A percentile compares a stretch with the other conserved stretches of the same genome.
These are phyloP conservation scores for Pseudogymnoascus verrucosus DNA, from an alignment of 2,329 filamentous ascomycete species.

Conservation along the genomic window DNA sequence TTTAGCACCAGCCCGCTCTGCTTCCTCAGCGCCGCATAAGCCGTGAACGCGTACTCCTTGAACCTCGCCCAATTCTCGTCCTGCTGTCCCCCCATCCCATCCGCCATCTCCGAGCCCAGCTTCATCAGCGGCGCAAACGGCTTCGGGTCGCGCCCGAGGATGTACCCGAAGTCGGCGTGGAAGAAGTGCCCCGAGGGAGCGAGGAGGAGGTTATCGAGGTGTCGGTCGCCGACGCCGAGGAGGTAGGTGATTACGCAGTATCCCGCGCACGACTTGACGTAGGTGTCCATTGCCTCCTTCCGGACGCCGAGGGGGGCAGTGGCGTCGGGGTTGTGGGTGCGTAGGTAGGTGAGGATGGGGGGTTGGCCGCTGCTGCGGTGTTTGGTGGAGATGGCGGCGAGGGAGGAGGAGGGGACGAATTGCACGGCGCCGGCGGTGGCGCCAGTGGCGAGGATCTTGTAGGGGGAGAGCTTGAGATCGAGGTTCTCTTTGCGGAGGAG, in stretches of 20 bases:
- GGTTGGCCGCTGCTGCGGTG: conserved; percentile 52
- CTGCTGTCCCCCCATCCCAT: conserved; percentile 85
- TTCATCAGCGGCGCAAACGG: conserved; percentile 97
- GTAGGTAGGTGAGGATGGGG: conserved; percentile 72
- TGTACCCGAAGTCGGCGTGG: conserved; percentile 97
- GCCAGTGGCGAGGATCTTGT: conserved; percentile 91
- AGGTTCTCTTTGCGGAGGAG: conserved; percentile 92
- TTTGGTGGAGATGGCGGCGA: conserved; percentile 76
- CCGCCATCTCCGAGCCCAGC: conserved; percentile 94
- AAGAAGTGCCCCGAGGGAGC: conserved; percentile 91
- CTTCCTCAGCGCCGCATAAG: conserved; percentile 85
- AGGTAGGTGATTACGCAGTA: conserved; percentile 99
- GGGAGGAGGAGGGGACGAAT: conserved; percentile 78
- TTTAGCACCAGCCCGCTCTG: conserved; percentile 88
- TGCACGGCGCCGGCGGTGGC: conserved; percentile 85
- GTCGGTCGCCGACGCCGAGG: conserved; percentile 88
- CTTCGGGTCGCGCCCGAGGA: conserved; percentile 92
- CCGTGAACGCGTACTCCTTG: conserved; percentile 92
- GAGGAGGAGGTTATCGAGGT: conserved; percentile 89
- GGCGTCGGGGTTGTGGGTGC: conserved; percentile 81
- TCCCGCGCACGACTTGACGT: conserved; percentile 89
- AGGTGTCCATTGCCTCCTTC: conserved; percentile 89
- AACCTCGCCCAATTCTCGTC: conserved; percentile 81
- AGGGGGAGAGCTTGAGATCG: conserved; percentile 88
- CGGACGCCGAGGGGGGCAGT: conserved; percentile 75